Percentiles rank a stretch among this genome's conserved stretches.
Evolutionary conservation across 352 stramenopile genomes (phyloP).

Genomic region (Globisporangium recalcitrans): DNA sequence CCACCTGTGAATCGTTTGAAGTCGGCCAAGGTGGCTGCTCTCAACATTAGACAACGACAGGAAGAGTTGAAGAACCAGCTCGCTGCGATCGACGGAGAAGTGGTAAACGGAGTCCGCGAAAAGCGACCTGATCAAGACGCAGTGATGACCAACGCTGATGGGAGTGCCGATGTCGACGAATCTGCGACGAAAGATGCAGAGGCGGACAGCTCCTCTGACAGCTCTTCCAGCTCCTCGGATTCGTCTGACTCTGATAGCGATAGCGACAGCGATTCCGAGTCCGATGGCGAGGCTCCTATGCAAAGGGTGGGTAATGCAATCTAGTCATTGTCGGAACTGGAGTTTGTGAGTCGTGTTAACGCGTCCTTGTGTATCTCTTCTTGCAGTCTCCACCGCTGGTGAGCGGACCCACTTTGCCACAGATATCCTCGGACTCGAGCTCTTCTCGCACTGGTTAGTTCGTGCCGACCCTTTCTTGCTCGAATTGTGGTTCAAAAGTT

Average conservation of each 20-base stretch:
- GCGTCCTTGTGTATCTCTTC: constrained; percentile 14
- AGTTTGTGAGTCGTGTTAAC: constrained; percentile 24
- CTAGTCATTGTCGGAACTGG: constrained; percentile 20
- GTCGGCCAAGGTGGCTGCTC: constrained; percentile 73
- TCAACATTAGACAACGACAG: constrained; percentile 67
- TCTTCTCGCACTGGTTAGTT: constrained; percentile 43
- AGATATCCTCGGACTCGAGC: constrained; percentile 29
- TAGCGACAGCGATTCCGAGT: constrained; percentile 82
- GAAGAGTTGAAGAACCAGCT: constrained; percentile 79
- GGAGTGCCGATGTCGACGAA: constrained; percentile 22
- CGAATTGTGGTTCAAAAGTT: not conserved
- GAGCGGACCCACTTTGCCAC: constrained; percentile 46
- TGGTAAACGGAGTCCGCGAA: constrained; percentile 14
- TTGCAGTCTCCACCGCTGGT: constrained; percentile 52
- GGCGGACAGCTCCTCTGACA: constrained; percentile 39
- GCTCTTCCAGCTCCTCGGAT: constrained; percentile 76
- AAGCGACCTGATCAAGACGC: constrained; percentile 40
- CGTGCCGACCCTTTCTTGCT: constrained; percentile 19
- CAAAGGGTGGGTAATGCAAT: constrained; percentile 79
- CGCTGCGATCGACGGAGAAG: constrained; percentile 60
- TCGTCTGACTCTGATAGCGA: constrained; percentile 82
- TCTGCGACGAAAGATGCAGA: constrained; percentile 27
- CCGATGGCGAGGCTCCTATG: constrained; percentile 61
- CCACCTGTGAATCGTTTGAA: constrained; percentile 70
- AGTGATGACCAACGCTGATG: constrained; percentile 44